Percentiles rank a stretch among this genome's conserved stretches.
Conservation (phyloP, 2,329 filamentous ascomycete genomes). For the Botrytis hyacinthi region DNA sequence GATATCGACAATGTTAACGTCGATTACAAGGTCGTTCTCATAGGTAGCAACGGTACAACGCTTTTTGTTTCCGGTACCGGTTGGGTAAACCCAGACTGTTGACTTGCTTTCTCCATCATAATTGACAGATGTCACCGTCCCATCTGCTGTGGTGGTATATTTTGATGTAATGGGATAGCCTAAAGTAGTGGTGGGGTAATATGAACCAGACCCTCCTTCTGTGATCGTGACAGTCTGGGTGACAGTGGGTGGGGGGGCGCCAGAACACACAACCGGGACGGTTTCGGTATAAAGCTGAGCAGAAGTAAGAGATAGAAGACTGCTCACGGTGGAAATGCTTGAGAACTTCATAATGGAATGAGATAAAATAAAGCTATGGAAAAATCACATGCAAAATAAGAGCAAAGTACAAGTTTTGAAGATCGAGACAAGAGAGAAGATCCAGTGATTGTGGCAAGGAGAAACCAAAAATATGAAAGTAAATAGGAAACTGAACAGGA, state of each 20-base stretch:
- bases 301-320: slow-evolving; percentile 24
- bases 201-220: background rate
- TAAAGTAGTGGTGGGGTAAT: background rate
- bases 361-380: background rate
- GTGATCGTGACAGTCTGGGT: slow-evolving; percentile 2
- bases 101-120: slow-evolving; percentile 18
- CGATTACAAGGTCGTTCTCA: slow-evolving; percentile 20
- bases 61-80: slow-evolving; percentile 18
- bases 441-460: slow-evolving; percentile 4
- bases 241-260: background rate
- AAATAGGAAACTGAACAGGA: slow-evolving; percentile 6
- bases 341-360: slow-evolving; percentile 31
- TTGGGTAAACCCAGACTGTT: slow-evolving; percentile 27
- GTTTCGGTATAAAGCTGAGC: slow-evolving; percentile 22
- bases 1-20: slow-evolving; percentile 21
- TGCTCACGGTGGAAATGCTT: slow-evolving; percentile 22
- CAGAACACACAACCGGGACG: background rate
- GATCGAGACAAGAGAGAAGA: background rate
- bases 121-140: background rate
- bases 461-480: background rate
- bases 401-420: background rate
- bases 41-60: slow-evolving; percentile 28
- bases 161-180: background rate
- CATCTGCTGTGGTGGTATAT: background rate
- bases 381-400: background rate